Evolutionary conservation across 2,329 filamentous ascomycete species (phyloP), one percentile per base, ranked within the genome.

Genomic region (Hypoxylon sp.): DNA sequence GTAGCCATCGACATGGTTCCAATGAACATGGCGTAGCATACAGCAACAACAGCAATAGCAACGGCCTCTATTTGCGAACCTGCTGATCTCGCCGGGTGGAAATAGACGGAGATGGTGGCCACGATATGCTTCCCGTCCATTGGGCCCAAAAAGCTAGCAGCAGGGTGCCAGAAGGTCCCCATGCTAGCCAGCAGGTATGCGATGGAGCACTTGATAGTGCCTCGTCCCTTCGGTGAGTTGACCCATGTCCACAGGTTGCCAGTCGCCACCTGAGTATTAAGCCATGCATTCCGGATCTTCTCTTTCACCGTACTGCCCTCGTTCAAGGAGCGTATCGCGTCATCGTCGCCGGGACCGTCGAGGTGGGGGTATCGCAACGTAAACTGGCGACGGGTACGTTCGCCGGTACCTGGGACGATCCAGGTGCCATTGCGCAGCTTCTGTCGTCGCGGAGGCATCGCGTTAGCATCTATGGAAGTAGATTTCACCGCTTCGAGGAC

Each of bases 61-160:
- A 88, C 82, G 2, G 91, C 92, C 71, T 96, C 90, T 50, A 90
- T 81, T 91, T 97, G 96, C 60, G 89, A 94, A 1, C 93, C 93
- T 17, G 87, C 83, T 12, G 90, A 90, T 50, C 93, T 81, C 4
- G 91, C 90, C 3, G 93, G 91, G 69, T 97, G 91, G 65, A 97
- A 97, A 67, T 96, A 97, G 7, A 97, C 92, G 0, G 91, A 95
- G 50, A 97, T 84, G 2, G 93, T 97, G 21, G 91, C 91, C 41
- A 96, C 91, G 66, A 96, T 87, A 71, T 97, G 93, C 68, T 97
- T 97, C 40, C 91, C 91, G 72, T 96, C 92, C 66, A 91, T 88
- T 57, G 87, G 80, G 7, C 93, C 93, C 11, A 97, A 77, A 48
- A 91, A 82, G 5, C 78, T 75, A 11, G 91, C 86, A 47, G 96